Evolutionary conservation across 73 alveolate species (phyloP), one percentile per base, ranked within the genome.

Genomic region (Paramecium sexaurelia): DNA sequence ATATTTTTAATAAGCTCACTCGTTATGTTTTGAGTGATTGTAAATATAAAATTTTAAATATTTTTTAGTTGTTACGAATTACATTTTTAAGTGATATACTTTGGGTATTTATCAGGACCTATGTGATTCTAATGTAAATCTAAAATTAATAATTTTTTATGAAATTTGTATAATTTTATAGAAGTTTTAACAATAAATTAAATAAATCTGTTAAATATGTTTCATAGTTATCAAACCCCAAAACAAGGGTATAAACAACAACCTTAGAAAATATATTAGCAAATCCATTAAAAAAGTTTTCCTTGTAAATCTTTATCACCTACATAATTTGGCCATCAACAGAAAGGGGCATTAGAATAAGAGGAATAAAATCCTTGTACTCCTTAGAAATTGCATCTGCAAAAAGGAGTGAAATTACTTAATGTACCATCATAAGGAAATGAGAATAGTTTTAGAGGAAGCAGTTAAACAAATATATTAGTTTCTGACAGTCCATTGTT

Each of bases 1-100:
- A 92, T 56, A 96, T 68, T 95, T 96, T 73, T 73, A 55, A 88
- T 57, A 11, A 84, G 94, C 27, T 91, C 91, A 43, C 67, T 69
- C 20, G 91, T 88, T 19, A 91, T 86, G 39, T 32, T 61, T 61
- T 61, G 11, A 11, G 86, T 32, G 66, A 71, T 15, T 15, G 9
- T 45, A 33, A 32, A 33, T 71, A 71, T 33, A 35, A 33, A 71
- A 61, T 61, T 24, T 71, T 5, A 71, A 71, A 51, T 17, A 17
- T 5, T n/a, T 17, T 51, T 51, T 17, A n/a, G n/a, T 15, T 51
- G 22, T 51, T n/a, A n/a, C 6, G 17, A 17, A 17, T 15, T 13
- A 45, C 8, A 11, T 10, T n/a, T 17, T 3, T 51, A 51, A 17
- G 67, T 17, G 67, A 5, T 3, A 51, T 0, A 13, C 13, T 51